These are phyloP conservation scores for Auriscalpium vulgare DNA, from an alignment of 768 basidiomycete species.

Conservation along the genomic window DNA sequence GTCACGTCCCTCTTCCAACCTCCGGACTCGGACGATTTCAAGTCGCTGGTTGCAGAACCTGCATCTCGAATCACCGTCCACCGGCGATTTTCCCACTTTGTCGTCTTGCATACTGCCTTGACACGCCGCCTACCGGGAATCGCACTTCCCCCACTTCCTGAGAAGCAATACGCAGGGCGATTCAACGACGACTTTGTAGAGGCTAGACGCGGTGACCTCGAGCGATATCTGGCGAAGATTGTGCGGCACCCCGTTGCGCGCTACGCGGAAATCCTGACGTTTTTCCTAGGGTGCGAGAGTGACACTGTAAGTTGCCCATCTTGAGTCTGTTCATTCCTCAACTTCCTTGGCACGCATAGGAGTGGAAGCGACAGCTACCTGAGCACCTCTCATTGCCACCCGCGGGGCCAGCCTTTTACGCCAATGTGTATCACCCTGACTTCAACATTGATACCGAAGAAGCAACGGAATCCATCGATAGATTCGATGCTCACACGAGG, in stretches of 20 bases:
- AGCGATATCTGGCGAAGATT: slow-evolving; percentile 64
- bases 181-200: slow-evolving; percentile 81
- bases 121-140: slow-evolving; percentile 65
- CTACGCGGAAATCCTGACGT: slow-evolving; percentile 71
- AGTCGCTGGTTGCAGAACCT: slow-evolving; percentile 15
- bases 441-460: slow-evolving; percentile 79
- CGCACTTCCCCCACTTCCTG: slow-evolving; percentile 73
- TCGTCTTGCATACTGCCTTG: slow-evolving; percentile 66
- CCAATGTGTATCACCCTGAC: slow-evolving; percentile 74
- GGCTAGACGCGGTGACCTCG: slow-evolving; percentile 71
- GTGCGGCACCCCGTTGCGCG: slow-evolving; percentile 71
- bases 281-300: slow-evolving; percentile 71
- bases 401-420: slow-evolving; percentile 71
- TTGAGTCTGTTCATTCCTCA: not conserved
- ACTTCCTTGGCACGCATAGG: slow-evolving; percentile 32
- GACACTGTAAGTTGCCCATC: slow-evolving; percentile 47
- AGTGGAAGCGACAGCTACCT: slow-evolving; percentile 61
- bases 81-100: slow-evolving; percentile 81
- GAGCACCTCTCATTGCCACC: slow-evolving; percentile 52
- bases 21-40: slow-evolving; percentile 16
- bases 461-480: slow-evolving; percentile 45
- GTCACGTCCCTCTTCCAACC: slow-evolving; percentile 66
- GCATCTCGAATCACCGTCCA: slow-evolving; percentile 62
- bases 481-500: slow-evolving; percentile 58
- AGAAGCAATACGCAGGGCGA: slow-evolving; percentile 77